Conservation (phyloP, 2,329 filamentous ascomycete species). For the Ophiostoma sp. region DNA sequence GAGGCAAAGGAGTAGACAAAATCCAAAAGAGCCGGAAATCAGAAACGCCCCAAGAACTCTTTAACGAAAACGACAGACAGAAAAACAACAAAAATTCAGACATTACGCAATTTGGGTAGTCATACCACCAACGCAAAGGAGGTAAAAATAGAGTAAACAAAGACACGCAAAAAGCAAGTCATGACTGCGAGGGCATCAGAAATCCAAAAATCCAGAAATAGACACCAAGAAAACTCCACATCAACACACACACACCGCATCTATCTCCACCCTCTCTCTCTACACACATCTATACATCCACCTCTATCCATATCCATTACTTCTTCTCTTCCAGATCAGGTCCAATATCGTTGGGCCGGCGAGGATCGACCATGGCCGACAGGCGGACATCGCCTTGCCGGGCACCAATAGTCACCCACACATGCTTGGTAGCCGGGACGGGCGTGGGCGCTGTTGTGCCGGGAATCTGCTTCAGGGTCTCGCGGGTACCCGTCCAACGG, state of each 20-base stretch:
- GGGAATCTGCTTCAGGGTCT: constrained; percentile 50
- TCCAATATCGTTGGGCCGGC: constrained; percentile 54
- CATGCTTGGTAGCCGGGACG: constrained; percentile 53
- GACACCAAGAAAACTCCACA: not conserved
- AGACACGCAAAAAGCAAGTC: not conserved
- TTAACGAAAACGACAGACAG: not conserved
- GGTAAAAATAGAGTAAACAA: not conserved
- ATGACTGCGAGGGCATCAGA: constrained; percentile 14
- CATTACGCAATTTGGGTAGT: constrained; percentile 9
- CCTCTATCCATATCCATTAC: constrained; percentile 28
- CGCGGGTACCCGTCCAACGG: constrained; percentile 60
- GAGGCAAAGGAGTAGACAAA: not conserved
- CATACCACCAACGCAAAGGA: constrained; percentile 9
- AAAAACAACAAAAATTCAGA: not conserved
- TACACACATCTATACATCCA: not conserved
- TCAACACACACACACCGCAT: not conserved
- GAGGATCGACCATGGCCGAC: constrained; percentile 57
- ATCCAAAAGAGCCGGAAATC: not conserved
- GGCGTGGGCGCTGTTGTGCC: constrained; percentile 38
- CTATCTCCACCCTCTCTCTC: not conserved
- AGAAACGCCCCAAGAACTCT: not conserved
- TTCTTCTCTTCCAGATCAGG: constrained; percentile 54
- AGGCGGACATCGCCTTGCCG: constrained; percentile 59
- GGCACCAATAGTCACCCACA: constrained; percentile 69
- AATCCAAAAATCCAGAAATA: constrained; percentile 1